phyloP scores from a whole-genome alignment of 768 basidiomycete genomes.

The Boletus bicolor region DNA sequence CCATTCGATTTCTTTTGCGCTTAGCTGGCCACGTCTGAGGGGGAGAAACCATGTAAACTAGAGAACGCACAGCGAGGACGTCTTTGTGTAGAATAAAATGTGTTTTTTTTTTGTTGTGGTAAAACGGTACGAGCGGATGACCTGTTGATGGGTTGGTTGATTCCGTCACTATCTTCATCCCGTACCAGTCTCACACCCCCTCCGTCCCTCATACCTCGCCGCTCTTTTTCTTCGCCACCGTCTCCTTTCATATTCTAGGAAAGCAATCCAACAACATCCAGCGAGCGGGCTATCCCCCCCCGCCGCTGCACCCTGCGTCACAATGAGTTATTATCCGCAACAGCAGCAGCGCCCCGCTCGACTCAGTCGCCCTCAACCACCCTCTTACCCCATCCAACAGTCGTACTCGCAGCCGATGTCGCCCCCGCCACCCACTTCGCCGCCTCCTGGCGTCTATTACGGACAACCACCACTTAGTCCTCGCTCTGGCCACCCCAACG shows the following conservation, averaged over 20 bases:
- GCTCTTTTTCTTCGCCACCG: conserved; percentile 13
- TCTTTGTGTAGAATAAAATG: not conserved
- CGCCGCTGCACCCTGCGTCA: not conserved
- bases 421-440: conserved; percentile 20
- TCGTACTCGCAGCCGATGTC: conserved; percentile 18
- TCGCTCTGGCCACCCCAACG: conserved; percentile 36
- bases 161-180: not conserved
- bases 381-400: conserved; percentile 35
- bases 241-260: not conserved
- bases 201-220: conserved; percentile 11
- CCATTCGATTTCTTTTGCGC: not conserved
- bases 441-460: conserved; percentile 14
- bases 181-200: conserved; percentile 11
- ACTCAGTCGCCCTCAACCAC: conserved; percentile 32
- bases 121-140: conserved; percentile 13
- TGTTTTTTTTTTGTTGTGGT: conserved; percentile 1
- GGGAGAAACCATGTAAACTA: not conserved
- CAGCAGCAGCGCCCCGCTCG: conserved; percentile 36
- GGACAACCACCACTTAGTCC: conserved; percentile 17
- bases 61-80: not conserved
- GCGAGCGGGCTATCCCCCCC: conserved; percentile 1
- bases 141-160: not conserved
- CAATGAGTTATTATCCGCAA: conserved; percentile 44
- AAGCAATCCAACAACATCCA: not conserved
- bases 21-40: not conserved